phyloP scores from a whole-genome alignment of 1,284 basidiomycete species.

The Leccinum subatratum region DNA sequence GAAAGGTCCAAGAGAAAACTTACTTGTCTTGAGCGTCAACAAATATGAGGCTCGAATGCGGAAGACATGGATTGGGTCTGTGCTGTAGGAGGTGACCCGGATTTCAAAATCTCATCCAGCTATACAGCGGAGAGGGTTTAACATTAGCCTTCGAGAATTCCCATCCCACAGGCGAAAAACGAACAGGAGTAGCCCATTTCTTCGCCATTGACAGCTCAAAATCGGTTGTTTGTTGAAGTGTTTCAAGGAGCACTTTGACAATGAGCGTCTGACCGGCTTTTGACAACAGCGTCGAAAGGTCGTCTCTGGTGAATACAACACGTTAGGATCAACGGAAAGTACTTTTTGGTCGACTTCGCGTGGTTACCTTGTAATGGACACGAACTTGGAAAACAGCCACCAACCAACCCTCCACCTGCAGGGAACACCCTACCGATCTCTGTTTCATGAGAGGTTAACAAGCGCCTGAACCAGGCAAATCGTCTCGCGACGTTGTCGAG shows the following conservation, averaged over 20 bases:
- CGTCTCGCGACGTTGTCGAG: conserved; percentile 91
- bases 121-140: conserved; percentile 23
- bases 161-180: conserved; percentile 26
- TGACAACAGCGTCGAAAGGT: conserved; percentile 60
- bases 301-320: conserved; percentile 50
- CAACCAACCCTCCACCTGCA: conserved; percentile 76
- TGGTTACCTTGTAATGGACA: conserved; percentile 76
- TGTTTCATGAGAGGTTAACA: conserved; percentile 84
- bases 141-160: background rate
- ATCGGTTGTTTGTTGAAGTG: conserved; percentile 78
- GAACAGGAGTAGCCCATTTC: conserved; percentile 74
- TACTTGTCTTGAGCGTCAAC: conserved; percentile 95
- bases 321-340: conserved; percentile 1
- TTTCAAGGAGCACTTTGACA: conserved; percentile 77
- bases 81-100: conserved; percentile 45
- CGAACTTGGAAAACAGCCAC: conserved; percentile 76
- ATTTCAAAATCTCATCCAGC: conserved; percentile 61
- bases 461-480: conserved; percentile 93
- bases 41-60: conserved; percentile 91
- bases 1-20: background rate
- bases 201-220: conserved; percentile 78
- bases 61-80: conserved; percentile 67
- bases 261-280: conserved; percentile 69
- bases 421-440: conserved; percentile 85
- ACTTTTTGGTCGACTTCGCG: conserved; percentile 1